Base-by-base conservation (phyloP, 495 filamentous ascomycete species). In the Penicillium argentinense region DNA sequence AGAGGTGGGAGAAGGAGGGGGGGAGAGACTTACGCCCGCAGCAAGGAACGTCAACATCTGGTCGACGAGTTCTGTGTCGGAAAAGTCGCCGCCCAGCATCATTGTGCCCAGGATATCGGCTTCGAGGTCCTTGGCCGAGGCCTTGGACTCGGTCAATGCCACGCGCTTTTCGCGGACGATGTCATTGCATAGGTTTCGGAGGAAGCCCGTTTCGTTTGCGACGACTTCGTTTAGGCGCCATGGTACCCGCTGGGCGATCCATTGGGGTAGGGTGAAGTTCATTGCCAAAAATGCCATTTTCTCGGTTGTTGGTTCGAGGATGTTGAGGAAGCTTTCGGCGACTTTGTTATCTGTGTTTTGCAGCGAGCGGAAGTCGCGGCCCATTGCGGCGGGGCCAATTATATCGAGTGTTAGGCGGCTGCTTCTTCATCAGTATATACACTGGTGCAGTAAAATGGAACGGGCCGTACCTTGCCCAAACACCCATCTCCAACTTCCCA, bases 381-480 rank as follows among this genome's bases (percentile, higher is more conserved):
- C 90, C 56, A 96, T 79, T 1, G 89, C 89, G 0, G 88, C 85
- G 4, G 83, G 63, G 6, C 91, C 90, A 51, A 96, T 92, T 44
- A 96, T 91, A 55, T 96, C 91, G 8, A 96, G 82, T 0, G 91
- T 91, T 0, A 82, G 80, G 13, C 89, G 80, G 28, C 75, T 73
- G n/a, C 8, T 17, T 4, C 16, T 5, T 26, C 21, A 39, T 41
- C 16, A 42, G 30, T 5, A 9, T 22, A 0, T 8, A 22, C 3
- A 19, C 2, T 11, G 11, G 13, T 16, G 7, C 2, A 29, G 19
- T 4, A 1, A 11, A 8, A 32, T 24, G 13, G 14, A 18, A 39
- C 12, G 8, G 4, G 14, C 27, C 51, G 19, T 53, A 72, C 69
- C 76, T 83, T 7, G 74, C 81, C 87, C 87, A 93, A 9, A 70